Evolutionary conservation across 345 rosid genomes (phyloP).

Genomic region (Lagerstroemia speciosa): DNA sequence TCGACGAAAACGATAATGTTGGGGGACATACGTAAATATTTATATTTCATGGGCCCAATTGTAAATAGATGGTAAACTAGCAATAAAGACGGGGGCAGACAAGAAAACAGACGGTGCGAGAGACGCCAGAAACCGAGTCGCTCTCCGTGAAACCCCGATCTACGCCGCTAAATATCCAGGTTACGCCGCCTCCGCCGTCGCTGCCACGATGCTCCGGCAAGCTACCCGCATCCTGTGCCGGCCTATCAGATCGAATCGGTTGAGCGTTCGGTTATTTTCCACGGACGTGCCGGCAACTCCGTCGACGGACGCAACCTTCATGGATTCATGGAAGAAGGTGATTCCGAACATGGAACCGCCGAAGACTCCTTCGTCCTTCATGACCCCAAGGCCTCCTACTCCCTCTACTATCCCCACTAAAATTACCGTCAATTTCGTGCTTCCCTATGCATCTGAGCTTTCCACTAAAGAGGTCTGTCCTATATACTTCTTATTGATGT

Average conservation of each 20-base stretch:
- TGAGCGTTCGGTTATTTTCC: slow-evolving; percentile 35
- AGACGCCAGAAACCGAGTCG: not conserved
- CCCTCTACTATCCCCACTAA: slow-evolving; percentile 64
- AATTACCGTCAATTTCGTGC: slow-evolving; percentile 82
- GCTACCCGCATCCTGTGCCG: slow-evolving; percentile 1
- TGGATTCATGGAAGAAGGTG: slow-evolving; percentile 63
- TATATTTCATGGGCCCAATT: not conserved
- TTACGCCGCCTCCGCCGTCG: not conserved
- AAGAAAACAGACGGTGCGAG: too few relatives aligned
- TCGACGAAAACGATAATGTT: not conserved
- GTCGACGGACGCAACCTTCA: slow-evolving; percentile 38
- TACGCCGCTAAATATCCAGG: too few relatives aligned
- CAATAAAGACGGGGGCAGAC: too few relatives aligned
- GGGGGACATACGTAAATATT: not conserved
- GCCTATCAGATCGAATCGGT: not conserved
- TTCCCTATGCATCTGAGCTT: slow-evolving; percentile 56
- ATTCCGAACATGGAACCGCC: slow-evolving; percentile 77
- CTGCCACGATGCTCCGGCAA: slow-evolving; percentile 5
- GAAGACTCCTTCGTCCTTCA: slow-evolving; percentile 62
- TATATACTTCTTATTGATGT: not conserved
- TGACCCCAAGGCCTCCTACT: slow-evolving; percentile 55
- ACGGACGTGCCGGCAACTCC: slow-evolving; percentile 39
- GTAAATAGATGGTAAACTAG: not conserved
- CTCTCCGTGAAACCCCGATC: not conserved
- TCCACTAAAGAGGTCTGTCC: slow-evolving; percentile 38